Evolutionary conservation across 2,329 filamentous ascomycete genomes (phyloP).

Genomic region (Aphanoascus verrucosus): DNA sequence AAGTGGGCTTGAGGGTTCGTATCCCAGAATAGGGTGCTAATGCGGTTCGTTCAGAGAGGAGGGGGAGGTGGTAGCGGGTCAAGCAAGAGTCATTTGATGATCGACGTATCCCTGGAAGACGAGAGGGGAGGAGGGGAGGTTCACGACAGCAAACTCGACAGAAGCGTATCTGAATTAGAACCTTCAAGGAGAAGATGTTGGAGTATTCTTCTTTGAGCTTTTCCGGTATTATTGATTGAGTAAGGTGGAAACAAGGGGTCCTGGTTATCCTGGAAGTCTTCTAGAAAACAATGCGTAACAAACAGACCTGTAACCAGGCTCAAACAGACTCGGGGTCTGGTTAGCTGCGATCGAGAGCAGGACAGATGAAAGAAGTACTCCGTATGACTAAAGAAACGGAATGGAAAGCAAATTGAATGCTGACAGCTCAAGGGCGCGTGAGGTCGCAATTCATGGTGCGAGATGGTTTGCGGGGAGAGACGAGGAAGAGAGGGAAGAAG

Average conservation of each 20-base stretch:
- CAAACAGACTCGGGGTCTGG: not conserved
- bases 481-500: not conserved
- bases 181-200: not conserved
- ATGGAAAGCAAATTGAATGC: not conserved
- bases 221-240: not conserved
- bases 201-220: not conserved
- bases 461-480: not conserved
- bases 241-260: not conserved
- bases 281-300: constrained; percentile 3
- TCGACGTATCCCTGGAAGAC: not conserved
- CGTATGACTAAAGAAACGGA: not conserved
- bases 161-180: not conserved
- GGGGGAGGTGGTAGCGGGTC: not conserved
- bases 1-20: not conserved
- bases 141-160: not conserved
- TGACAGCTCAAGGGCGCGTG: not conserved
- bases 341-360: not conserved
- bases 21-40: not conserved
- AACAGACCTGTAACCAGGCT: constrained; percentile 1
- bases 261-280: constrained; percentile 2
- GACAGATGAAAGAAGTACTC: not conserved
- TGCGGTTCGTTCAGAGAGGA: not conserved
- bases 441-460: not conserved
- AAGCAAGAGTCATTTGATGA: not conserved
- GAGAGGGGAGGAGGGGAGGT: not conserved